A percentile compares a stretch with the other conserved stretches of the same genome.
These are phyloP conservation scores for Asterochloris erici DNA, from an alignment of 139 green algal species.

Conservation along the genomic window DNA sequence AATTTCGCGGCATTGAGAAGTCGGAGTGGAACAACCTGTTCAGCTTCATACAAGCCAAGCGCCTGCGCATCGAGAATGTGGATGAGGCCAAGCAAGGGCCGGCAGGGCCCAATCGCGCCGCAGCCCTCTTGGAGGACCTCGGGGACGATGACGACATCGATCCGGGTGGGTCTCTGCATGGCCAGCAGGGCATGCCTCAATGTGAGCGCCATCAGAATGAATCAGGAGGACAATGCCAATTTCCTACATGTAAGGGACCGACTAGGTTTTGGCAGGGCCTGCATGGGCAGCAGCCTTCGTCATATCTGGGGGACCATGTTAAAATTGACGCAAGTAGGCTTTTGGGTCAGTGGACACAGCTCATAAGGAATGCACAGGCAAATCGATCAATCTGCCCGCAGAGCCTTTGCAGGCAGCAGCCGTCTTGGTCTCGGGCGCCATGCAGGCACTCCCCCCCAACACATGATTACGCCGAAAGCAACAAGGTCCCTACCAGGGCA, in stretches of 20 bases:
- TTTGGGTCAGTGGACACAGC: too few relatives aligned
- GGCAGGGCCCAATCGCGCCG: slow-evolving; percentile 23
- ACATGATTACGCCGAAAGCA: too few relatives aligned
- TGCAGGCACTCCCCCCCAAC: too few relatives aligned
- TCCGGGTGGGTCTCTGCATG: slow-evolving; percentile 7
- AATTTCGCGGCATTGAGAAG: slow-evolving; percentile 85
- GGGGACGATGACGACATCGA: slow-evolving; percentile 63
- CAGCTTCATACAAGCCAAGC: slow-evolving; percentile 84
- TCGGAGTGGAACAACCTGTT: slow-evolving; percentile 91
- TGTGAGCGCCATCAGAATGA: background rate
- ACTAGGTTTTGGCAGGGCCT: background rate
- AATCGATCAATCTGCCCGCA: too few relatives aligned
- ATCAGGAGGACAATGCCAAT: background rate
- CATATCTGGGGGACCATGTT: background rate
- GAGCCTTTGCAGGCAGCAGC: too few relatives aligned
- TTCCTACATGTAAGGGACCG: background rate
- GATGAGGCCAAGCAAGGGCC: slow-evolving; percentile 62
- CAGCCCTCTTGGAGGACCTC: slow-evolving; percentile 25
- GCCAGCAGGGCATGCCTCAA: background rate
- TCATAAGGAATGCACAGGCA: too few relatives aligned
- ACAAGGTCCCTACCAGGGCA: too few relatives aligned
- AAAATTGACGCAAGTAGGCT: too few relatives aligned
- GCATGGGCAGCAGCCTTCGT: background rate
- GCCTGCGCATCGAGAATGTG: slow-evolving; percentile 85
- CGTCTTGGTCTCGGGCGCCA: too few relatives aligned